These are phyloP conservation scores for Ramaria sp. DNA, from an alignment of 768 basidiomycete species.

Conservation along the genomic window DNA sequence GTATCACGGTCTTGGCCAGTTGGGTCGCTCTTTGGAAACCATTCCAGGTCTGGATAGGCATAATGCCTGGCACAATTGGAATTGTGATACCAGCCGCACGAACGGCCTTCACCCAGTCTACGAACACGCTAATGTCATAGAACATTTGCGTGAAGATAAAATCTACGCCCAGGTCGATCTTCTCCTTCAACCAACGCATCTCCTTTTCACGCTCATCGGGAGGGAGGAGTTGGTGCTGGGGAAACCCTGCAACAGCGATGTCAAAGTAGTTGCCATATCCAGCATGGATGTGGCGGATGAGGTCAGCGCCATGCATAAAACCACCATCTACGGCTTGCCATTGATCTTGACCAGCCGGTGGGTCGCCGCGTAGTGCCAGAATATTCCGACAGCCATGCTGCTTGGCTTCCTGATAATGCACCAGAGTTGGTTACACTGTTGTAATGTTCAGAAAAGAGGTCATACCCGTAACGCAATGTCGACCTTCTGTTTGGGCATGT, in stretches of 20 bases:
- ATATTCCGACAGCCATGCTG: constrained; percentile 83
- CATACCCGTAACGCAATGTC: constrained; percentile 81
- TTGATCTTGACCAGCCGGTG: constrained; percentile 76
- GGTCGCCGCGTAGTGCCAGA: constrained; percentile 88
- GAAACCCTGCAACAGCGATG: constrained; percentile 89
- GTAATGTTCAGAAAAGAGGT: constrained; percentile 11
- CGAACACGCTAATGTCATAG: constrained; percentile 87
- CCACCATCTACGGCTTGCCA: constrained; percentile 92
- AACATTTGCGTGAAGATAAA: constrained; percentile 99
- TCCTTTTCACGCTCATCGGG: constrained; percentile 67
- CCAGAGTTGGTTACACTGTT: not conserved
- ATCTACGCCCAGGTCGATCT: constrained; percentile 79
- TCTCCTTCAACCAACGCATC: constrained; percentile 80
- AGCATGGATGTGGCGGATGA: constrained; percentile 77
- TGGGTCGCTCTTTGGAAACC: constrained; percentile 80
- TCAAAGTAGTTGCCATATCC: constrained; percentile 90
- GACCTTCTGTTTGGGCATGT: constrained; percentile 95
- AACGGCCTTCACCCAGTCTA: constrained; percentile 78
- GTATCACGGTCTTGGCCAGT: constrained; percentile 71
- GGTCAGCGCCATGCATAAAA: constrained; percentile 84
- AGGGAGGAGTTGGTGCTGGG: constrained; percentile 66
- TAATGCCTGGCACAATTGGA: constrained; percentile 89
- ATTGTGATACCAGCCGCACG: constrained; percentile 80
- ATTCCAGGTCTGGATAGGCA: constrained; percentile 94
- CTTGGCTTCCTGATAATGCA: constrained; percentile 65